These are phyloP conservation scores for Aspergillus diversus DNA, from an alignment of 495 filamentous ascomycete species.

Conservation along the genomic window DNA sequence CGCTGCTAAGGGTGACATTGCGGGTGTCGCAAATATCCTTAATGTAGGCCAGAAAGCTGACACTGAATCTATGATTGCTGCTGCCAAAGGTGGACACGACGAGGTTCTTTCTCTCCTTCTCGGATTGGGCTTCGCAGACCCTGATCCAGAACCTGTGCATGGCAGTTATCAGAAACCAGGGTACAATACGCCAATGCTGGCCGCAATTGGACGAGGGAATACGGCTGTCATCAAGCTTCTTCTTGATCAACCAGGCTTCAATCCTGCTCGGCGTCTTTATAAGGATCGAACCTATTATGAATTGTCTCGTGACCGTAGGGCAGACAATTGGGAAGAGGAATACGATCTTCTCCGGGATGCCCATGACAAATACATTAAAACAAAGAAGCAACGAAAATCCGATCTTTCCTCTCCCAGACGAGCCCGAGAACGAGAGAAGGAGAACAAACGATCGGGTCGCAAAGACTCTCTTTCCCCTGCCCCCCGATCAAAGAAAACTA, in stretches of 20 bases:
- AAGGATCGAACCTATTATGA: constrained; percentile 81
- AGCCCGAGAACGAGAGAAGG: constrained; percentile 59
- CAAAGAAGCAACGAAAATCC: constrained; percentile 43
- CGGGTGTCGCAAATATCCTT: constrained; percentile 76
- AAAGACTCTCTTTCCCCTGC: constrained; percentile 55
- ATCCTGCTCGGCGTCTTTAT: constrained; percentile 69
- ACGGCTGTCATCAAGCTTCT: constrained; percentile 79
- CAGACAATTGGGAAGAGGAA: constrained; percentile 89
- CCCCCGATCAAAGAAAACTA: constrained; percentile 46
- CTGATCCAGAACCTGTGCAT: constrained; percentile 71
- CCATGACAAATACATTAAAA: constrained; percentile 65
- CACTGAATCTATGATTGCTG: constrained; percentile 82
- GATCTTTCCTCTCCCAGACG: constrained; percentile 58
- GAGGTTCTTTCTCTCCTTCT: constrained; percentile 83
- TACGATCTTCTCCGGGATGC: constrained; percentile 78
- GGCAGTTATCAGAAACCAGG: constrained; percentile 49
- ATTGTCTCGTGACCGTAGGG: constrained; percentile 76
- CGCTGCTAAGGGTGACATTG: constrained; percentile 80
- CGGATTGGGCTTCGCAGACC: constrained; percentile 76
- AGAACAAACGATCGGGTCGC: constrained; percentile 51
- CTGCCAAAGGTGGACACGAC: constrained; percentile 89
- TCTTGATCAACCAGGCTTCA: constrained; percentile 74
- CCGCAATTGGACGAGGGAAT: constrained; percentile 90
- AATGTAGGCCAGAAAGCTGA: constrained; percentile 78
- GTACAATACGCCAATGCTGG: constrained; percentile 87